phyloP scores from a whole-genome alignment of 1,284 basidiomycete genomes.

The Tilletia setariae region DNA sequence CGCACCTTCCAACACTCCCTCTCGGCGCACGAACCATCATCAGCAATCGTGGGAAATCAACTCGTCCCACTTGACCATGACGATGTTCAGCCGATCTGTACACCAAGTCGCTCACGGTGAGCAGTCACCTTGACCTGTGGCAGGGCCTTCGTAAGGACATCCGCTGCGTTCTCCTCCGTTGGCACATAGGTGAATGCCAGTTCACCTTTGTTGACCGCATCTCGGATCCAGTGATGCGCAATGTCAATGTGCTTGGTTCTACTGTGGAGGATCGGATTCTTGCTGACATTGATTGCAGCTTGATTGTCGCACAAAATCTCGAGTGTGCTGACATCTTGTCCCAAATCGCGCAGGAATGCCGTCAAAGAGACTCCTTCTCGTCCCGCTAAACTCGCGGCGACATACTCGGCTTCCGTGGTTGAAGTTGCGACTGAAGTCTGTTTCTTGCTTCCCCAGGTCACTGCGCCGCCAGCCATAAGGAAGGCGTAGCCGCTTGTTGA shows the following conservation, averaged over 20 bases:
- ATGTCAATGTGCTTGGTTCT: conserved; percentile 11
- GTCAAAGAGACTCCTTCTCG: neutral
- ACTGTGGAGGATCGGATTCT: neutral
- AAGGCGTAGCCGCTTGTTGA: conserved; percentile 4
- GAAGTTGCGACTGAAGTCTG: neutral
- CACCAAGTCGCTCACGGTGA: neutral
- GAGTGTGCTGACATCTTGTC: neutral
- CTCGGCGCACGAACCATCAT: neutral
- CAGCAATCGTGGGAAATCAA: neutral
- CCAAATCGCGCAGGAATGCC: neutral
- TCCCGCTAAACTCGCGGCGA: neutral
- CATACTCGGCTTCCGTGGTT: conserved; percentile 6
- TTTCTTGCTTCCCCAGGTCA: neutral
- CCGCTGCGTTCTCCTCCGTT: neutral
- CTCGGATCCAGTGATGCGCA: neutral
- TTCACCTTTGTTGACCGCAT: neutral
- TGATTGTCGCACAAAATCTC: neutral
- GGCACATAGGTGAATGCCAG: neutral
- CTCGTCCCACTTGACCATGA: neutral
- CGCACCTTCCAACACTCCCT: conserved; percentile 13
- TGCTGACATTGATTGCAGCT: neutral
- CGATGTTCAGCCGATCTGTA: neutral
- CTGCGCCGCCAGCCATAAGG: neutral
- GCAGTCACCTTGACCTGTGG: neutral
- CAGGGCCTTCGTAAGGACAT: conserved; percentile 5